These are phyloP conservation scores for Pisolithus tinctorius DNA, from an alignment of 768 basidiomycete genomes.

Conservation along the genomic window DNA sequence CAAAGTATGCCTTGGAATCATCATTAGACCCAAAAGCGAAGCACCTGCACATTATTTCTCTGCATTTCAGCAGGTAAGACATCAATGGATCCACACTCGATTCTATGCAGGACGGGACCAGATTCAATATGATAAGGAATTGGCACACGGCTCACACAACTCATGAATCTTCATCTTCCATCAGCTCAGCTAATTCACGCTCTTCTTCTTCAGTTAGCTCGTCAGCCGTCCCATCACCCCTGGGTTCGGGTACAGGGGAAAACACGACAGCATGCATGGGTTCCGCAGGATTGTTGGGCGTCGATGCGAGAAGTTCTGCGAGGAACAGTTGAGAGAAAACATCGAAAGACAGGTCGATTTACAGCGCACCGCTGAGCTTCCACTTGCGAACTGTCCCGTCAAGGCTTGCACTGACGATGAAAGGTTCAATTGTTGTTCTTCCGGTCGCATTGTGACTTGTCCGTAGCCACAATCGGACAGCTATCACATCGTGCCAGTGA, in stretches of 20 bases:
- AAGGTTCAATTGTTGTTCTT: slow-evolving; percentile 55
- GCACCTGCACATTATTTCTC: too few species aligned
- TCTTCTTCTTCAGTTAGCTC: too few species aligned
- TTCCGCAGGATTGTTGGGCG: slow-evolving; percentile 13
- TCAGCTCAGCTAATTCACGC: too few species aligned
- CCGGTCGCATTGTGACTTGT: slow-evolving; percentile 38
- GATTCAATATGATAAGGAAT: too few species aligned
- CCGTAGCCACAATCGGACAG: slow-evolving; percentile 66
- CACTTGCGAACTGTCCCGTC: slow-evolving; percentile 87
- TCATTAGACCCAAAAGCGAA: too few species aligned
- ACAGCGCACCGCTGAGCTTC: slow-evolving; percentile 56
- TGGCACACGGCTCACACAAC: too few species aligned
- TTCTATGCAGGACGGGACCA: too few species aligned
- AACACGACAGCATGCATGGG: slow-evolving; percentile 12
- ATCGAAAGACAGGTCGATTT: not conserved
- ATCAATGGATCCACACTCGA: too few species aligned
- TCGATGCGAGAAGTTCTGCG: slow-evolving; percentile 24
- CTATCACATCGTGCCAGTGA: slow-evolving; percentile 81
- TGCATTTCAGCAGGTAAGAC: not conserved
- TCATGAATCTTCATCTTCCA: too few species aligned
- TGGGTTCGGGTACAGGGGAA: slow-evolving; percentile 7
- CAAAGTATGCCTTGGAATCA: too few species aligned
- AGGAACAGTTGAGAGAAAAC: not conserved
- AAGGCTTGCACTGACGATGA: slow-evolving; percentile 78
- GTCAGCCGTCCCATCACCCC: too few species aligned